phyloP scores from a whole-genome alignment of 495 filamentous ascomycete species.

The Entonaema liquescens region DNA sequence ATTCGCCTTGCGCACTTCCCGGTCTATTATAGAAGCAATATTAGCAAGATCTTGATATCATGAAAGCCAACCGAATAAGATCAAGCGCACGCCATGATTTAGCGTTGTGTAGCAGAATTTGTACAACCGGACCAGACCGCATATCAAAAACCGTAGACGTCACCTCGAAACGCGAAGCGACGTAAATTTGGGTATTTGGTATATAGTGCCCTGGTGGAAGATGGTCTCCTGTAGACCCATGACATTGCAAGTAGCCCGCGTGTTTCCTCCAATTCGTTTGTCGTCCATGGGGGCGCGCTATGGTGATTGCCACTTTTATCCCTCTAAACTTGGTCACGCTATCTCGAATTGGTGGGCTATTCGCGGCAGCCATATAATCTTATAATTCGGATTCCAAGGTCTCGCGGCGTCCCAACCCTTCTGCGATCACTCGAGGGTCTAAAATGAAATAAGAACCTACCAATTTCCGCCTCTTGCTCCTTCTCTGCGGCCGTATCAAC shows the following conservation, averaged over 20 bases:
- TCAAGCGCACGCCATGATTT: slow-evolving; percentile 9
- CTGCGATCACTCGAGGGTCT: slow-evolving; percentile 11
- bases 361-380: neutral
- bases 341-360: slow-evolving; percentile 6
- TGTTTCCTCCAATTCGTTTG: slow-evolving; percentile 6
- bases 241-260: slow-evolving; percentile 10
- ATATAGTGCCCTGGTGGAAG: slow-evolving; percentile 1
- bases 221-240: slow-evolving; percentile 7
- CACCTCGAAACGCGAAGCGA: neutral
- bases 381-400: neutral
- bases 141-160: slow-evolving; percentile 8
- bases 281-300: neutral
- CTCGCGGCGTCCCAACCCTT: neutral
- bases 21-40: slow-evolving; percentile 51
- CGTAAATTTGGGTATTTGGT: neutral
- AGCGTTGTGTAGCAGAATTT: slow-evolving; percentile 3
- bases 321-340: neutral
- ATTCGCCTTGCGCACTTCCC: slow-evolving; percentile 88
- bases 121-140: slow-evolving; percentile 12
- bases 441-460: slow-evolving; percentile 64
- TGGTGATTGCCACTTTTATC: neutral
- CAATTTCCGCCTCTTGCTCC: slow-evolving; percentile 95
- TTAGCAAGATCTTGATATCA: slow-evolving; percentile 26
- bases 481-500: slow-evolving; percentile 91
- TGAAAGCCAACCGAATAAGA: slow-evolving; percentile 6